A percentile compares a stretch with the other conserved stretches of the same genome.
These are phyloP conservation scores for Tetrapisispora phaffii DNA, from an alignment of 805 yeast genomes.

Conservation along the genomic window DNA sequence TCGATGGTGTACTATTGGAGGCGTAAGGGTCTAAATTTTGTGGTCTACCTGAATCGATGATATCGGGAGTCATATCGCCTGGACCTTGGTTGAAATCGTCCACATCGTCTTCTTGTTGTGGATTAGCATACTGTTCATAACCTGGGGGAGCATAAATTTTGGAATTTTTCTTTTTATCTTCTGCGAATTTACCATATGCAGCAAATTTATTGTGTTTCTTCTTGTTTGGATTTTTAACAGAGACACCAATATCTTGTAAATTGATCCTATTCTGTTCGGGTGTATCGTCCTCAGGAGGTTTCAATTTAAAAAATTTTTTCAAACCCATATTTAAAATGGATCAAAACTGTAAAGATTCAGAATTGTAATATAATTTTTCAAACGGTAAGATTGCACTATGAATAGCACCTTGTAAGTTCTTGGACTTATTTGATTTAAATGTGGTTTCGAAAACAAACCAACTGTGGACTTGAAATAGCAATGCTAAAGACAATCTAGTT, in stretches of 20 bases:
- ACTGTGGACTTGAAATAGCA: no score
- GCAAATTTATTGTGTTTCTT: constrained; percentile 31
- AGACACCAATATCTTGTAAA: constrained; percentile 36
- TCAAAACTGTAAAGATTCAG: background rate
- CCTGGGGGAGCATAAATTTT: constrained; percentile 32
- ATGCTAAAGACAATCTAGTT: no score
- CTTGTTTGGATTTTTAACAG: constrained; percentile 29
- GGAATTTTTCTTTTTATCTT: constrained; percentile 27
- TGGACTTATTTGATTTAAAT: no score
- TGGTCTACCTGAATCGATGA: background rate
- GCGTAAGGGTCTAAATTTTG: background rate
- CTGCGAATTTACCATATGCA: constrained; percentile 39
- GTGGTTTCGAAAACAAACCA: no score
- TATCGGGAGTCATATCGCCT: background rate
- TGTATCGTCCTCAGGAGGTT: constrained; percentile 40
- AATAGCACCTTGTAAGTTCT: no score
- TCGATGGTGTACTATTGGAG: background rate
- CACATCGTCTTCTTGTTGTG: constrained; percentile 6
- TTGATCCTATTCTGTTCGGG: constrained; percentile 34
- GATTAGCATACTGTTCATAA: constrained; percentile 23
- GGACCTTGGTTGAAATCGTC: constrained; percentile 10
- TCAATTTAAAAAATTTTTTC: constrained; percentile 36
- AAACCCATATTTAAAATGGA: constrained; percentile 34
- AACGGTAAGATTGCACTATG: no score
- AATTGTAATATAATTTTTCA: background rate